Percentiles rank a stretch among this genome's conserved stretches.
These are phyloP conservation scores for Cairneyella variabilis DNA, from an alignment of 495 filamentous ascomycete genomes.

Conservation along the genomic window DNA sequence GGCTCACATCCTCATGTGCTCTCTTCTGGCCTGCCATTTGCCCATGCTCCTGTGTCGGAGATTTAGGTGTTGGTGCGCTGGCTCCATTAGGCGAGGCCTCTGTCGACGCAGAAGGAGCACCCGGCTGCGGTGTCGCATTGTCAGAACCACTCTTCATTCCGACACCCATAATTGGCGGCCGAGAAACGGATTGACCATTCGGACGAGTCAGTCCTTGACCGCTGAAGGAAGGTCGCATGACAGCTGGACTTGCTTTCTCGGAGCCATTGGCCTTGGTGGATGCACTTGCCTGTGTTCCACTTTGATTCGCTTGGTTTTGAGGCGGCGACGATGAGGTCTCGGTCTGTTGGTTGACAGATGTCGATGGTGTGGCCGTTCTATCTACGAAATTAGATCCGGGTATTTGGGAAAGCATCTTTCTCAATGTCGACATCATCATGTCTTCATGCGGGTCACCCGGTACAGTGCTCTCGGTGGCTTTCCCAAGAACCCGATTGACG, in stretches of 20 bases:
- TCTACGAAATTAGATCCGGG: conserved; percentile 9
- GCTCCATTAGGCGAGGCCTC: conserved; percentile 20
- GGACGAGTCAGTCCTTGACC: conserved; percentile 19
- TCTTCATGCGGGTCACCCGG: conserved; percentile 15
- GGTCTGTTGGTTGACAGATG: not conserved
- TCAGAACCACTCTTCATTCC: conserved; percentile 20
- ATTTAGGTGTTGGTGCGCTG: conserved; percentile 16
- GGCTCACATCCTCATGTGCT: conserved; percentile 18
- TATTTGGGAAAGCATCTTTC: conserved; percentile 16
- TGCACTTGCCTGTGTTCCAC: conserved; percentile 9
- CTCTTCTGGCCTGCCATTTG: conserved; percentile 23
- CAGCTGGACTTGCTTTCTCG: conserved; percentile 6
- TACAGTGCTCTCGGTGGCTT: conserved; percentile 10
- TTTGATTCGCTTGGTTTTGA: conserved; percentile 17
- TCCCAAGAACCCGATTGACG: conserved; percentile 20
- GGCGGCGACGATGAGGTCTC: not conserved
- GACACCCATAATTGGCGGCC: conserved; percentile 26
- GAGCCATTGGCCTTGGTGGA: not conserved
- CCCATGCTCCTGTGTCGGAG: conserved; percentile 2
- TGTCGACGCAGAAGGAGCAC: conserved; percentile 14
- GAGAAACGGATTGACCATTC: conserved; percentile 15
- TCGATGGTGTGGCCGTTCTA: not conserved
- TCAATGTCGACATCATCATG: conserved; percentile 19
- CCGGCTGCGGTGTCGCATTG: conserved; percentile 6
- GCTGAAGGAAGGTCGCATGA: conserved; percentile 23